Evolutionary conservation across 164 flowering plant species (phyloP).

Genomic region (Stephania cephalantha): DNA sequence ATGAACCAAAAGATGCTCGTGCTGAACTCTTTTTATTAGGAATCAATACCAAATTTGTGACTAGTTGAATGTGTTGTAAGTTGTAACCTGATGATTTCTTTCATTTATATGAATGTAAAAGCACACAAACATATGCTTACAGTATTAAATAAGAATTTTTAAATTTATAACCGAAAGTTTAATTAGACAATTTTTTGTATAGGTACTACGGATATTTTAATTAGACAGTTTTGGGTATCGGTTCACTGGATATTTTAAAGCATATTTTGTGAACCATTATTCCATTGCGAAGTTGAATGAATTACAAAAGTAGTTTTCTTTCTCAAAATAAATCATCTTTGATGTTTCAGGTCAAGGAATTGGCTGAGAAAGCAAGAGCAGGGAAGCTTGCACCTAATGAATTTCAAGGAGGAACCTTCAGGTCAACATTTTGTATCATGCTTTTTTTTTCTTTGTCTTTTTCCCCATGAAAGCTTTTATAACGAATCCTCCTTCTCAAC

Average conservation of each 20-base stretch:
- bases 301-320: background rate
- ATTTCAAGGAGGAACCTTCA: slow-evolving; percentile 97
- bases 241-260: background rate
- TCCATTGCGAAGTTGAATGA: background rate
- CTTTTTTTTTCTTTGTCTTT: background rate
- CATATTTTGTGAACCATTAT: background rate
- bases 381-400: slow-evolving; percentile 84
- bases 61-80: background rate
- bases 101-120: background rate
- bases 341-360: slow-evolving; percentile 66
- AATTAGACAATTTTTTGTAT: no score
- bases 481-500: background rate
- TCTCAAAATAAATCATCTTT: background rate
- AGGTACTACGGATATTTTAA: background rate
- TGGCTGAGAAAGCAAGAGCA: slow-evolving; percentile 86
- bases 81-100: no score
- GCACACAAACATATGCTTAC: background rate
- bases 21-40: background rate
- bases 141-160: background rate
- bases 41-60: background rate
- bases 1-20: background rate
- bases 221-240: no score
- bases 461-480: background rate
- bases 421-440: slow-evolving; percentile 32
- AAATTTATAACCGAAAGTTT: background rate